Evolutionary conservation across 2,329 filamentous ascomycete genomes (phyloP).

Genomic region (Colletotrichum melonis): DNA sequence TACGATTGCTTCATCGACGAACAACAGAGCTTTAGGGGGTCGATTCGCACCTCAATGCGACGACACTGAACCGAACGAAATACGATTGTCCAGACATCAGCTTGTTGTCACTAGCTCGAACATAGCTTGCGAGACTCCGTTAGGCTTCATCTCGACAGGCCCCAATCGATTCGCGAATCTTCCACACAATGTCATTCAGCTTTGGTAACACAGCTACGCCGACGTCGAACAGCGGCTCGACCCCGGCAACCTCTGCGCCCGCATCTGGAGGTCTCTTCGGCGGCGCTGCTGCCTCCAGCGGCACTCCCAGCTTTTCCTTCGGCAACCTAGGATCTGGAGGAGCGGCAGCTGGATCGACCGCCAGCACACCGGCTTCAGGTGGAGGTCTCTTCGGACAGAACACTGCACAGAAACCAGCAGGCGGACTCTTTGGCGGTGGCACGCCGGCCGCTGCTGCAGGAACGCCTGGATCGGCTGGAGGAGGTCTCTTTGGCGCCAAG

Average conservation of each 20-base stretch:
- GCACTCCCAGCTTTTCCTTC: slow-evolving; percentile 55
- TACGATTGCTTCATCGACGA: background rate
- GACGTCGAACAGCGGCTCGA: slow-evolving; percentile 35
- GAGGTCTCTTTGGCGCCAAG: slow-evolving; percentile 46
- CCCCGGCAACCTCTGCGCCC: slow-evolving; percentile 48
- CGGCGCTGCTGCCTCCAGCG: slow-evolving; percentile 36
- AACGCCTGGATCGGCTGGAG: slow-evolving; percentile 36
- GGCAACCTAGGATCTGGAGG: slow-evolving; percentile 40
- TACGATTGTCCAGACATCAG: background rate
- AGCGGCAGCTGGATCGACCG: slow-evolving; percentile 39
- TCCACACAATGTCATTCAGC: slow-evolving; percentile 51
- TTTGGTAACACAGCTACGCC: slow-evolving; percentile 47
- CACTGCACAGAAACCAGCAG: slow-evolving; percentile 37
- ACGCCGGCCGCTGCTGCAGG: slow-evolving; percentile 39
- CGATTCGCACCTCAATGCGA: slow-evolving; percentile 31
- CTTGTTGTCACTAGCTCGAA: slow-evolving; percentile 5
- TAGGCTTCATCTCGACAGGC: slow-evolving; percentile 15
- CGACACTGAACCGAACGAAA: slow-evolving; percentile 5
- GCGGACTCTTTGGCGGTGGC: slow-evolving; percentile 40
- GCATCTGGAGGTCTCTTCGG: slow-evolving; percentile 56
- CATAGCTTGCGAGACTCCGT: slow-evolving; percentile 6
- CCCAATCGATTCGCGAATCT: slow-evolving; percentile 2
- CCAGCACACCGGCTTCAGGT: slow-evolving; percentile 43
- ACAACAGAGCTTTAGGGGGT: background rate
- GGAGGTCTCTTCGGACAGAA: slow-evolving; percentile 47